Conservation (phyloP, 1,284 basidiomycete species). For the Rhodofomes roseus region DNA sequence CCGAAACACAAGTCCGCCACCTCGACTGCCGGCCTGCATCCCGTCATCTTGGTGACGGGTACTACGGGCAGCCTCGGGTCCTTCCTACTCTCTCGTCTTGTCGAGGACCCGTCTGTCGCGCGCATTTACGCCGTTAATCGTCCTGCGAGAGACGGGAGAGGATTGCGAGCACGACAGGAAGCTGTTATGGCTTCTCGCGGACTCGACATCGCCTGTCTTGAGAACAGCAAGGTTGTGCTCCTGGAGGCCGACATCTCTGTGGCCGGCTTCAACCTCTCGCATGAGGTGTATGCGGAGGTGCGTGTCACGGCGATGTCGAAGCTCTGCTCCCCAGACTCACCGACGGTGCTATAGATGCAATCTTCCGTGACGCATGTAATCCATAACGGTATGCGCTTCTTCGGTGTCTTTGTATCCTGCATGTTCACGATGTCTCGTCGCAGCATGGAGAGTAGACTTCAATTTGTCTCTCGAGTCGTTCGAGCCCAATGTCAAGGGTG, state of each 20-base stretch:
- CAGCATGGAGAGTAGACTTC: slow-evolving; percentile 37
- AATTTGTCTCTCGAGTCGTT: slow-evolving; percentile 21
- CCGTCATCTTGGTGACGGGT: slow-evolving; percentile 31
- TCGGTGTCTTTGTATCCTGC: too few species aligned
- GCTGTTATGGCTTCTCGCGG: slow-evolving; percentile 22
- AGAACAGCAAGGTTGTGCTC: slow-evolving; percentile 23
- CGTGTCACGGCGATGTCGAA: not conserved
- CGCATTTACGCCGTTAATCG: slow-evolving; percentile 31
- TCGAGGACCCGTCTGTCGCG: slow-evolving; percentile 15
- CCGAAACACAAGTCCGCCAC: slow-evolving; percentile 8
- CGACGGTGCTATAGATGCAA: slow-evolving; percentile 12
- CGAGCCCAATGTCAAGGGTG: slow-evolving; percentile 14
- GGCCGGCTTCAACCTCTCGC: slow-evolving; percentile 20
- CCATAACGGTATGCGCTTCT: slow-evolving; percentile 20
- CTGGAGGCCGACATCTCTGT: slow-evolving; percentile 25
- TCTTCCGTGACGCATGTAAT: slow-evolving; percentile 26
- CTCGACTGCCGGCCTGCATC: not conserved
- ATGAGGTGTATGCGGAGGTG: slow-evolving; percentile 23
- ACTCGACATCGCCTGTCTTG: slow-evolving; percentile 18
- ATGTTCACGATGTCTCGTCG: slow-evolving; percentile 24
- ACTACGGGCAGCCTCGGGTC: slow-evolving; percentile 32
- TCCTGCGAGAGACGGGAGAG: slow-evolving; percentile 2
- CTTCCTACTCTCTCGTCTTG: slow-evolving; percentile 24
- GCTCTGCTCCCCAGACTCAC: slow-evolving; percentile 6
- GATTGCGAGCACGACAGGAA: slow-evolving; percentile 19